These are phyloP conservation scores for Ceratobasidium sp. DNA, from an alignment of 1,284 basidiomycete genomes.

Conservation along the genomic window DNA sequence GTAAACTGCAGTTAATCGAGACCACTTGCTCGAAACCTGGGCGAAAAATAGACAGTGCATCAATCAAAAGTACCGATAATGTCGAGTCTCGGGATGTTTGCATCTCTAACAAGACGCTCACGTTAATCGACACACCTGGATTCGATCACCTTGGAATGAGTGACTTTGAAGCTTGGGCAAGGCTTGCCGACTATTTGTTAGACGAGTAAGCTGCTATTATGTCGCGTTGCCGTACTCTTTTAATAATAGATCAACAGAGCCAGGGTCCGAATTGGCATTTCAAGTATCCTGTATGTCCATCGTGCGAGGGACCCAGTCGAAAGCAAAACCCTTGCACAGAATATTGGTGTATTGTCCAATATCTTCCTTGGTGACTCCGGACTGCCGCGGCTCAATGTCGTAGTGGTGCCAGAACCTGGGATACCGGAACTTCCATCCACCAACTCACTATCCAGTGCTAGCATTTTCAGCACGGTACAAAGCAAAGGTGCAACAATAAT, in stretches of 20 bases:
- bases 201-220: slow-evolving; percentile 11
- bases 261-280: background rate
- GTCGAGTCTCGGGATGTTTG: background rate
- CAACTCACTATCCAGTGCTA: background rate
- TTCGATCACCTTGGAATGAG: slow-evolving; percentile 15
- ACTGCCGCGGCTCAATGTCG: background rate
- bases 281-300: slow-evolving; percentile 21
- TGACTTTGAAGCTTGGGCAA: background rate
- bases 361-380: background rate
- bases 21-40: background rate
- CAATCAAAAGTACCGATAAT: background rate
- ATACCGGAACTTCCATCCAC: background rate
- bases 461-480: background rate
- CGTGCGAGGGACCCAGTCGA: slow-evolving; percentile 4
- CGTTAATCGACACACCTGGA: slow-evolving; percentile 24
- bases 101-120: background rate
- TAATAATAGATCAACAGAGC: background rate
- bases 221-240: background rate
- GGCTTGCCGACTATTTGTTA: slow-evolving; percentile 2
- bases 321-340: slow-evolving; percentile 15
- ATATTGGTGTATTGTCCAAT: slow-evolving; percentile 7
- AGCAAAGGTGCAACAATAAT: background rate
- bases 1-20: background rate
- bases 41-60: background rate
- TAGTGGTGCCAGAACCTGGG: slow-evolving; percentile 7